Evolutionary conservation across 2,329 filamentous ascomycete genomes (phyloP).

Genomic region (Dactylellina haptotyla): DNA sequence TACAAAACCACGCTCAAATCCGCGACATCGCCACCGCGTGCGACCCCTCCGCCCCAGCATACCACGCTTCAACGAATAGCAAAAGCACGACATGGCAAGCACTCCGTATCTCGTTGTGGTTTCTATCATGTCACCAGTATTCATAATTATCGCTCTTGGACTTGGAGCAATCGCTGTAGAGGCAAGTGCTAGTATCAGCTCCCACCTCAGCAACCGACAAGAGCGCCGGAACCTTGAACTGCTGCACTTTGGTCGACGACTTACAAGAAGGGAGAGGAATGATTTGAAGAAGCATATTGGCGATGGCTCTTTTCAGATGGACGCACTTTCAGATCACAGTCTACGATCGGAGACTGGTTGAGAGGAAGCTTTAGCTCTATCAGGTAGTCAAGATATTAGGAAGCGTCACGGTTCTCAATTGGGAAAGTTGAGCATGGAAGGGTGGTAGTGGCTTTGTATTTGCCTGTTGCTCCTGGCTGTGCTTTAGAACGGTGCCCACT

Average conservation of each 20-base stretch:
- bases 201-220: background rate
- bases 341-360: background rate
- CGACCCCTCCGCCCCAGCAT: background rate
- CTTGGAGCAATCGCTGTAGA: background rate
- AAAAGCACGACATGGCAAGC: background rate
- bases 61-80: background rate
- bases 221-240: background rate
- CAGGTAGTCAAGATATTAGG: no score
- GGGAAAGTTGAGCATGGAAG: no score
- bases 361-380: no score
- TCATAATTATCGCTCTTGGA: background rate
- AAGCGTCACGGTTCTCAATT: no score
- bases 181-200: background rate
- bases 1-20: background rate
- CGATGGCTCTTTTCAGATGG: conserved; percentile 7
- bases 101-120: no score
- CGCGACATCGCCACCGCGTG: background rate
- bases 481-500: no score
- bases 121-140: no score
- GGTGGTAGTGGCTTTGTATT: no score
- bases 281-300: background rate
- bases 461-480: no score
- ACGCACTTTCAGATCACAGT: conserved; percentile 7
- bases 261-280: conserved; percentile 15
- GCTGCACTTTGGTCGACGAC: conserved; percentile 9